Conservation (phyloP, 768 basidiomycete genomes). For the Boletus reticulatus region DNA sequence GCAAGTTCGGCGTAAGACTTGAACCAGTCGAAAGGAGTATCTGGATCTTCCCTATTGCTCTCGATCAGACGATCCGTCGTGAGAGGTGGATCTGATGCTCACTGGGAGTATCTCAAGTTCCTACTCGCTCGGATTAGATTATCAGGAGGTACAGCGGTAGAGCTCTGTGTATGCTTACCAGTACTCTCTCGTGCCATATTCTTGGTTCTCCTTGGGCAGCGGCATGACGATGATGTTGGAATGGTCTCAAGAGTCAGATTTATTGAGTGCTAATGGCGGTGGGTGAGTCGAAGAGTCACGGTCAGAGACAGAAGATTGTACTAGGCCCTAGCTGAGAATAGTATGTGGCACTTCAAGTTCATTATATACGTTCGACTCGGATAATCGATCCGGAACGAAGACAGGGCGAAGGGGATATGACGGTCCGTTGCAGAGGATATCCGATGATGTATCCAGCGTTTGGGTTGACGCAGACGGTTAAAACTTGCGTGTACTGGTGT, state of each 20-base stretch:
- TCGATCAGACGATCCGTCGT: not conserved
- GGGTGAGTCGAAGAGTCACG: no score
- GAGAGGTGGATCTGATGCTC: constrained; percentile 20
- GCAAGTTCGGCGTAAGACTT: constrained; percentile 78
- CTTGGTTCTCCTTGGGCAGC: constrained; percentile 63
- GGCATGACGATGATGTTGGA: constrained; percentile 18
- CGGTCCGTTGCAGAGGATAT: no score
- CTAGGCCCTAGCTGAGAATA: no score
- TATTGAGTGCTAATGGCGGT: no score
- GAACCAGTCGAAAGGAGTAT: constrained; percentile 82
- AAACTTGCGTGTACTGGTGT: no score
- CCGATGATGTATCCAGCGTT: no score
- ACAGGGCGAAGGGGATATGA: no score
- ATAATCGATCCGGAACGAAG: no score
- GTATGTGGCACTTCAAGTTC: no score
- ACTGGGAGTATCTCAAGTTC: constrained; percentile 72
- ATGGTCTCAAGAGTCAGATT: not conserved
- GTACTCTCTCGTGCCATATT: constrained; percentile 66
- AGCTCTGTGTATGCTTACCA: constrained; percentile 45
- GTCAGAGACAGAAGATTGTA: no score
- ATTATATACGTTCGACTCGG: no score
- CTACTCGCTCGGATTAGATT: constrained; percentile 35
- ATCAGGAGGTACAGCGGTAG: not conserved
- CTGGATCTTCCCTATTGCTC: constrained; percentile 50
- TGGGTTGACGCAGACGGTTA: no score